Conservation (phyloP, 768 basidiomycete genomes). For the Calocybe gangraenosa region DNA sequence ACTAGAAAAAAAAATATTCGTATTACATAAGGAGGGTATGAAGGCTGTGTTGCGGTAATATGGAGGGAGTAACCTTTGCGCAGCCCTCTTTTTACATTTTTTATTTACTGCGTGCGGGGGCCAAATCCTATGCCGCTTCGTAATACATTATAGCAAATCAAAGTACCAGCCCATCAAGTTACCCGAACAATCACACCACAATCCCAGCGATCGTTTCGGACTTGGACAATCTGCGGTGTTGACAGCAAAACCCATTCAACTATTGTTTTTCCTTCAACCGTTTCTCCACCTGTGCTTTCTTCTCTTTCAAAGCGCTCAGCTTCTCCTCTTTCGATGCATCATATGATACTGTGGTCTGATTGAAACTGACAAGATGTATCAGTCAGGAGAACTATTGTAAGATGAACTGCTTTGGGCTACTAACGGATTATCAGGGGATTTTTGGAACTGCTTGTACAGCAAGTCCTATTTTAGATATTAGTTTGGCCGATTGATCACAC, state of each 20-base stretch:
- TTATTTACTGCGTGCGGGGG: too few species aligned
- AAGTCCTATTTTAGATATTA: constrained; percentile 51
- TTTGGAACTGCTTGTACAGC: constrained; percentile 93
- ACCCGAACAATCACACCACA: too few species aligned
- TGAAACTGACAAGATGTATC: constrained; percentile 53
- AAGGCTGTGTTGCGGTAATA: too few species aligned
- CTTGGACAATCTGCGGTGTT: constrained; percentile 6
- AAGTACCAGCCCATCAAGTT: too few species aligned
- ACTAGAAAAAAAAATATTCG: too few species aligned
- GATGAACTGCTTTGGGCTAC: constrained; percentile 18
- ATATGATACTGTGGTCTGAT: constrained; percentile 74
- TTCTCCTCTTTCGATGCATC: constrained; percentile 89
- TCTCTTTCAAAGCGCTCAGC: constrained; percentile 67
- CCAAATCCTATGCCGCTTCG: too few species aligned
- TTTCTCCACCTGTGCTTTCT: constrained; percentile 59
- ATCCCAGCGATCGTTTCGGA: too few species aligned
- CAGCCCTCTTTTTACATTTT: too few species aligned
- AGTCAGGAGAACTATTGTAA: background rate
- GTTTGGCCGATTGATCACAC: background rate
- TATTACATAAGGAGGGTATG: too few species aligned
- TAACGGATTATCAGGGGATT: constrained; percentile 93
- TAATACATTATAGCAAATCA: too few species aligned
- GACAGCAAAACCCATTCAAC: background rate
- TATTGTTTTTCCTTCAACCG: constrained; percentile 50
- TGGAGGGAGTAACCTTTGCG: too few species aligned